Evolutionary conservation across 305 asterid species (phyloP).

Genomic region (Petunia hybrid): DNA sequence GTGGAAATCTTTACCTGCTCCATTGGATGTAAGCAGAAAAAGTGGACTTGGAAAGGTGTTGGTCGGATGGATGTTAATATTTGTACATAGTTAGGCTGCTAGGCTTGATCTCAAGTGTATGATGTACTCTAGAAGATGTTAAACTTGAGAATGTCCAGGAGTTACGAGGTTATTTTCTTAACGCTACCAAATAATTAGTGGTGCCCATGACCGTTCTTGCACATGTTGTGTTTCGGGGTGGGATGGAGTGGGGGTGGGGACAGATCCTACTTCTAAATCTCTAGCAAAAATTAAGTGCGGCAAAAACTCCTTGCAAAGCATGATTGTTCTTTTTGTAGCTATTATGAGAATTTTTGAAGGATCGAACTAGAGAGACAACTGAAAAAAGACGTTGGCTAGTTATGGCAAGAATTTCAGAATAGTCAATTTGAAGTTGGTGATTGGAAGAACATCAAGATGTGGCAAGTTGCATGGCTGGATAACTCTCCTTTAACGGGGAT

Average conservation of each 20-base stretch:
- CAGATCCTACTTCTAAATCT: background rate
- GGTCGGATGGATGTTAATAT: background rate
- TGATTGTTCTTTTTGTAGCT: background rate
- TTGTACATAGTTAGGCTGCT: background rate
- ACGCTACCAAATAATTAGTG: background rate
- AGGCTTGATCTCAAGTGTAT: background rate
- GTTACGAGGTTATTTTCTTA: background rate
- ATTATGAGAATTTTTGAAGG: background rate
- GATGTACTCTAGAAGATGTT: background rate
- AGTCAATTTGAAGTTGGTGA: background rate
- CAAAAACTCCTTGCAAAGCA: background rate
- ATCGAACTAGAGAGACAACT: background rate
- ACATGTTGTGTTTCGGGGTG: background rate
- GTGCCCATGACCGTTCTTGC: background rate
- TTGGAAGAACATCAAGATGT: slow-evolving; percentile 14
- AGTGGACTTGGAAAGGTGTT: background rate
- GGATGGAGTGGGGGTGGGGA: background rate
- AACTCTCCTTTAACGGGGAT: background rate
- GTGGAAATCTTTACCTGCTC: background rate
- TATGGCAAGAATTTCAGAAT: slow-evolving; percentile 14
- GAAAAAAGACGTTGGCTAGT: background rate
- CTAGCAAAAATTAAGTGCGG: background rate
- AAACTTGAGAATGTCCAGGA: background rate
- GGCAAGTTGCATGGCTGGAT: background rate
- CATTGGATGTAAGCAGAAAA: background rate